Evolutionary conservation across 805 yeast genomes (phyloP).

Genomic region (Hanseniaspora lindneri): DNA sequence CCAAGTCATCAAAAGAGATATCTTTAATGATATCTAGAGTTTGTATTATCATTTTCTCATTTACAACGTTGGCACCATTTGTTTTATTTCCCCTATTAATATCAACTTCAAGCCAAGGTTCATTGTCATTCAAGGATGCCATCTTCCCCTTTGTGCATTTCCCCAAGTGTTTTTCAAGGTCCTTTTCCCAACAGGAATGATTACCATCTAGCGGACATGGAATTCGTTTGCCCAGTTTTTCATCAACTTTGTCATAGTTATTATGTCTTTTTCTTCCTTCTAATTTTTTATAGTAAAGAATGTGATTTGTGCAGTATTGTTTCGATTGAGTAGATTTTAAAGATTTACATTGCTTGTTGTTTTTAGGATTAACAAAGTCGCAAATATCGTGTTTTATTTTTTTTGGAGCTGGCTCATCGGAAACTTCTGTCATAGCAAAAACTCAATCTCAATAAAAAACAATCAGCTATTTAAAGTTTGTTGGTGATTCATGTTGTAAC

Average conservation of each 20-base stretch:
- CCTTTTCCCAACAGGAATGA: conserved; percentile 59
- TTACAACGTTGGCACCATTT: conserved; percentile 2
- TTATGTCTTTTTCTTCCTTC: conserved; percentile 18
- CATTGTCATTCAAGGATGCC: conserved; percentile 25
- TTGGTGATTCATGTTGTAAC: too few species aligned
- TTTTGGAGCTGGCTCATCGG: conserved; percentile 8
- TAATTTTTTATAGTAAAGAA: conserved; percentile 23
- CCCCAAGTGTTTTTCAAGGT: conserved; percentile 42
- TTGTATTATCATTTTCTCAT: conserved; percentile 19
- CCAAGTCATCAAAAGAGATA: conserved; percentile 28
- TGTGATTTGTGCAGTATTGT: conserved; percentile 54
- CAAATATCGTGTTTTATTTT: conserved; percentile 28
- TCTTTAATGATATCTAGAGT: conserved; percentile 31
- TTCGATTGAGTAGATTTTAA: conserved; percentile 43
- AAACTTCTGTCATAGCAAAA: not conserved
- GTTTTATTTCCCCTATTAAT: conserved; percentile 29
- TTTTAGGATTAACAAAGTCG: conserved; percentile 38
- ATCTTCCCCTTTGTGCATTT: conserved; percentile 46
- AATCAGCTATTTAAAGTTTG: too few species aligned
- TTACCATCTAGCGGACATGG: conserved; percentile 68
- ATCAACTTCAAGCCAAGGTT: conserved; percentile 43
- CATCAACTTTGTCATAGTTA: conserved; percentile 15
- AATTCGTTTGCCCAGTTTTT: conserved; percentile 34
- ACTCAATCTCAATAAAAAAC: too few species aligned
- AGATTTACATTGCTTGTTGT: conserved; percentile 43